Evolutionary conservation across 345 rosid genomes (phyloP).

Genomic region (Eucalyptus marginata): DNA sequence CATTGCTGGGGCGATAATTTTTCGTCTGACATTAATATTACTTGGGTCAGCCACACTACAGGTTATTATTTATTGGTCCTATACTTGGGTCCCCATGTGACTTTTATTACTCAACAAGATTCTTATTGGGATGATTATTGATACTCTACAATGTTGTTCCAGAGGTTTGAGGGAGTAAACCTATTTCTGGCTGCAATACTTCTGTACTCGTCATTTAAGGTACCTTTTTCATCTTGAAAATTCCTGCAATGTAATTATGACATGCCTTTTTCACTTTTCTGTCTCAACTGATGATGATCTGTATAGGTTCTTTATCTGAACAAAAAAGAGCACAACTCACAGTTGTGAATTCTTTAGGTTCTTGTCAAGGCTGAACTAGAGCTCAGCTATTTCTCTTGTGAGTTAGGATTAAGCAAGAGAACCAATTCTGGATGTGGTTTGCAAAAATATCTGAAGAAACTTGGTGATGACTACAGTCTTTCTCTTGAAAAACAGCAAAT

Average conservation of each 20-base stretch:
- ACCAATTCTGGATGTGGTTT: not conserved
- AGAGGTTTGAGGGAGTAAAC: constrained; percentile 87
- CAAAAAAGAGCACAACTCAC: not conserved
- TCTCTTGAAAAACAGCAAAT: not conserved
- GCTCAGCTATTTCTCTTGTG: not conserved
- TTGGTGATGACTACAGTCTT: not conserved
- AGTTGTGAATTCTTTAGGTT: not conserved
- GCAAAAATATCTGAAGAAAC: not conserved
- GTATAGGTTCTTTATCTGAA: not conserved
- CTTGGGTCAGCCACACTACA: constrained; percentile 92
- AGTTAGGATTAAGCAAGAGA: not conserved
- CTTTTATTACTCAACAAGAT: not conserved
- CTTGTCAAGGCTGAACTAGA: not conserved
- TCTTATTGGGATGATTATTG: not conserved
- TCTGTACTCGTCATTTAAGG: constrained; percentile 86
- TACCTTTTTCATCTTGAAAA: constrained; percentile 4
- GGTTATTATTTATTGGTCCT: constrained; percentile 22
- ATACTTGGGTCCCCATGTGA: not conserved
- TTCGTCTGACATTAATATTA: constrained; percentile 60
- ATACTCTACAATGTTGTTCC: not conserved
- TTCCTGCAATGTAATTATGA: not conserved
- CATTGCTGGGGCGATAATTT: constrained; percentile 80
- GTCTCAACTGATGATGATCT: not conserved
- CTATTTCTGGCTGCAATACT: constrained; percentile 72
- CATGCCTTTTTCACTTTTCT: not conserved